Percentiles rank a stretch among this genome's conserved stretches.
Conservation (phyloP, 2,329 filamentous ascomycete species). For the Xylariaceae sp. region DNA sequence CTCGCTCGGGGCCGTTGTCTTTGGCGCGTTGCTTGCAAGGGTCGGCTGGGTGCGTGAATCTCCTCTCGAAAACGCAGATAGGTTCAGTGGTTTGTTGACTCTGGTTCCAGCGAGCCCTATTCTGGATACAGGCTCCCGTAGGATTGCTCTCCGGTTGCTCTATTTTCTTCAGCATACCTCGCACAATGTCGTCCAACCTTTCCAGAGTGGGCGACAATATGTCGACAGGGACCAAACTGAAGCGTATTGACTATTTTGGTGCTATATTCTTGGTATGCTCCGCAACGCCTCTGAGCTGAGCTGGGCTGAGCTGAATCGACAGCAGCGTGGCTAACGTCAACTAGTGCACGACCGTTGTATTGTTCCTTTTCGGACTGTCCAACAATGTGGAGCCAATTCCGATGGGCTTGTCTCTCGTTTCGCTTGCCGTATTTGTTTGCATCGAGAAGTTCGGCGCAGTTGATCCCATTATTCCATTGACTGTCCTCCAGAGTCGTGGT, state of each 20-base stretch:
- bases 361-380: conserved; percentile 69
- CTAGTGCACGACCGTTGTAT: conserved; percentile 60
- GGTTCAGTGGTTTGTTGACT: conserved; percentile 10
- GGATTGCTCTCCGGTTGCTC: conserved; percentile 57
- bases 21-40: conserved; percentile 58
- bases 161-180: conserved; percentile 64
- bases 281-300: background rate
- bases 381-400: conserved; percentile 56
- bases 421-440: conserved; percentile 51
- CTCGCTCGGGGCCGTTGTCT: conserved; percentile 66
- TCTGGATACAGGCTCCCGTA: conserved; percentile 67
- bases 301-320: background rate
- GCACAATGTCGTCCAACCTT: conserved; percentile 27
- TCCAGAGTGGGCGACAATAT: conserved; percentile 34
- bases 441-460: conserved; percentile 60
- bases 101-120: conserved; percentile 57
- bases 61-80: background rate
- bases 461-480: conserved; percentile 72
- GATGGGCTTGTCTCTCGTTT: conserved; percentile 54
- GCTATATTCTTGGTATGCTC: conserved; percentile 58
- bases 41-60: conserved; percentile 63
- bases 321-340: too few relatives aligned
- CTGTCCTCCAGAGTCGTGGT: conserved; percentile 64
- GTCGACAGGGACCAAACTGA: conserved; percentile 51
- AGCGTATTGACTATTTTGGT: conserved; percentile 70